Conservation (phyloP, 2,329 filamentous ascomycete species). For the Orbilia blumenaviensis region DNA sequence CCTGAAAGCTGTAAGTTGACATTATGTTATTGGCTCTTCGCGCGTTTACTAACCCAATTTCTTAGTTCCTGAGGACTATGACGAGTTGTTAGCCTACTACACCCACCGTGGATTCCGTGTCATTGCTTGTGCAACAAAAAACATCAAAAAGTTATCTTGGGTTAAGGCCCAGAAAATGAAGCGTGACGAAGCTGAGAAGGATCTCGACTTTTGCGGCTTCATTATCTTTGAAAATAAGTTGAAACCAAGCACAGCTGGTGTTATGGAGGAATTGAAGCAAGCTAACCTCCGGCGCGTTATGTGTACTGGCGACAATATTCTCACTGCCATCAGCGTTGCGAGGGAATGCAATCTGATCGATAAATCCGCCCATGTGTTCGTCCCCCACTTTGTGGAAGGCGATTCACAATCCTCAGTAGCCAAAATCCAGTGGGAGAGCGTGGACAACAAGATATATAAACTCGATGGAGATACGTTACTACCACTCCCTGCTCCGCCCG, state of each 20-base stretch:
- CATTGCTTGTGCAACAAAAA: slow-evolving; percentile 91
- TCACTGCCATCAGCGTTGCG: slow-evolving; percentile 95
- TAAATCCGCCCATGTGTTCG: slow-evolving; percentile 84
- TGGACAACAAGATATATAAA: slow-evolving; percentile 82
- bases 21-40: too few species aligned
- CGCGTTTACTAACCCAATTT: slow-evolving; percentile 33
- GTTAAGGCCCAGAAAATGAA: slow-evolving; percentile 94
- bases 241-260: slow-evolving; percentile 82
- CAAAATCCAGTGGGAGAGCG: slow-evolving; percentile 86
- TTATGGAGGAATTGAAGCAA: slow-evolving; percentile 81
- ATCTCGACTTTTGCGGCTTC: slow-evolving; percentile 89
- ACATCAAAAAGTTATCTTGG: slow-evolving; percentile 88
- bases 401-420: slow-evolving; percentile 77
- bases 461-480: slow-evolving; percentile 81
- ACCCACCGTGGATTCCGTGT: slow-evolving; percentile 96
- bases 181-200: slow-evolving; percentile 81
- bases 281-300: slow-evolving; percentile 91
- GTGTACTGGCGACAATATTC: slow-evolving; percentile 97
- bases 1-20: slow-evolving; percentile 76
- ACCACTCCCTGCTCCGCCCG: slow-evolving; percentile 75
- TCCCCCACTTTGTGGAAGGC: slow-evolving; percentile 86
- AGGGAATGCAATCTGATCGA: slow-evolving; percentile 87
- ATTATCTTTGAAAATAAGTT: slow-evolving; percentile 99
- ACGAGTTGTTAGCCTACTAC: slow-evolving; percentile 86
- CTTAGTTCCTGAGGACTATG: slow-evolving; percentile 82